Evolutionary conservation across 169 alveolate genomes (phyloP).

Genomic region (Plasmodium gallinaceum): DNA sequence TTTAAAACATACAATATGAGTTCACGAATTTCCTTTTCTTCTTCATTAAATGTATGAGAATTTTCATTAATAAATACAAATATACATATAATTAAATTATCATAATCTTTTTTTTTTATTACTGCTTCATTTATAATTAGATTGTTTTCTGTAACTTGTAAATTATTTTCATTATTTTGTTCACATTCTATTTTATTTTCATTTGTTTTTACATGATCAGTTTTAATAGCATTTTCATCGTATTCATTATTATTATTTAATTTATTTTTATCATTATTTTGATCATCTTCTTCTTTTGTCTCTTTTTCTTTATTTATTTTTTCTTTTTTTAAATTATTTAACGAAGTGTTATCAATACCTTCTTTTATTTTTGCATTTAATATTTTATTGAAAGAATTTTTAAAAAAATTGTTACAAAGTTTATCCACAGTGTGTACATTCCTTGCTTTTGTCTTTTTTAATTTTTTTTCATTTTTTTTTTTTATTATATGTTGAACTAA

Average conservation of each 20-base stretch:
- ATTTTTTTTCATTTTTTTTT: constrained; percentile 17
- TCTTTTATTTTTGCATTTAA: constrained; percentile 18
- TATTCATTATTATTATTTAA: neutral
- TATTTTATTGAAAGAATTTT: constrained; percentile 49
- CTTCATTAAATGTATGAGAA: constrained; percentile 13
- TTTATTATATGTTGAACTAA: constrained; percentile 18
- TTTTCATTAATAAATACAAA: constrained; percentile 35
- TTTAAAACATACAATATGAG: constrained; percentile 38
- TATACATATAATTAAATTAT: constrained; percentile 12
- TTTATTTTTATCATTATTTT: neutral
- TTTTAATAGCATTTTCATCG: neutral
- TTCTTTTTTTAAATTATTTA: neutral
- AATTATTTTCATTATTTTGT: neutral
- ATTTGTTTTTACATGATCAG: neutral
- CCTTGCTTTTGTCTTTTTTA: constrained; percentile 5
- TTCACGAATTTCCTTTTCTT: constrained; percentile 69
- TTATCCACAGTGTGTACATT: constrained; percentile 53
- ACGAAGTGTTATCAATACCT: neutral
- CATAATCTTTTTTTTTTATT: neutral
- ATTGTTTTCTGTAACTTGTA: neutral
- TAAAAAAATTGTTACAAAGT: constrained; percentile 64
- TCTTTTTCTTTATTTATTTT: neutral
- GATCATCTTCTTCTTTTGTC: neutral
- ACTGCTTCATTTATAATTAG: constrained; percentile 2
- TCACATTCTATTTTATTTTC: neutral